Evolutionary conservation across 2,329 filamentous ascomycete genomes (phyloP), one percentile per base, ranked within the genome.

Genomic region (Aspergillus ruber): DNA sequence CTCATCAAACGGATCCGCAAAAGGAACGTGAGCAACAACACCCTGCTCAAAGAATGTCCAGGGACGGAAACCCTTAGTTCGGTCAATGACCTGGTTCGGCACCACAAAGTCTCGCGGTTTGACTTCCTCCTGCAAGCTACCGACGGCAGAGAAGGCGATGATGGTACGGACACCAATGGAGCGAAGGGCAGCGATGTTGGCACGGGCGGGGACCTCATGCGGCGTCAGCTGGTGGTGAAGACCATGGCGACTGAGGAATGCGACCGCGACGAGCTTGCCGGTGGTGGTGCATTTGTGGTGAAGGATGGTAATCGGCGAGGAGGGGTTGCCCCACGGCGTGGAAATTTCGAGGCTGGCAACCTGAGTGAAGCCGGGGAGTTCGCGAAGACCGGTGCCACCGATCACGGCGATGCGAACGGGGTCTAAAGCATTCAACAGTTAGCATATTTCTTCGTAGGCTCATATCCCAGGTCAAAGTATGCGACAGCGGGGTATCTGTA

Each of bases 131-230:
- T 86, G 88, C 65, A 98, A 75, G 62, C 86, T 91, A 53, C 93
- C 93, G 48, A 98, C 93, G 43, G 93, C 93, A 55, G 86, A 91
- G 76, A 98, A 98, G 54, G 91, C 90, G 65, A 98, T 88, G 67
- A 97, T 82, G 66, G 83, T 87, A 62, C 90, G 84, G 41, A 97
- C 93, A 56, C 93, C 93, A 51, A 98, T 78, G 60, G 82, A 84
- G 56, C 93, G 85, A 53, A 98, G 78, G n/a, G 93, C 93, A n/a
- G 93, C 91, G 62, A 98, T 95, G 76, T 97, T 98, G 71, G 93
- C 93, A 54, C 88, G 88, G 56, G 84, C 82, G 50, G 90, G 90
- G n/a, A 98, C 87, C 72, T 98, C 93, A 65, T 96, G 90, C 0
- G 93, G 93, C 5, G 90, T 89, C 57, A 87, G 79, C 70, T 96